Evolutionary conservation across 1,284 basidiomycete species (phyloP).

Genomic region (Hypsizygus ulmarius): DNA sequence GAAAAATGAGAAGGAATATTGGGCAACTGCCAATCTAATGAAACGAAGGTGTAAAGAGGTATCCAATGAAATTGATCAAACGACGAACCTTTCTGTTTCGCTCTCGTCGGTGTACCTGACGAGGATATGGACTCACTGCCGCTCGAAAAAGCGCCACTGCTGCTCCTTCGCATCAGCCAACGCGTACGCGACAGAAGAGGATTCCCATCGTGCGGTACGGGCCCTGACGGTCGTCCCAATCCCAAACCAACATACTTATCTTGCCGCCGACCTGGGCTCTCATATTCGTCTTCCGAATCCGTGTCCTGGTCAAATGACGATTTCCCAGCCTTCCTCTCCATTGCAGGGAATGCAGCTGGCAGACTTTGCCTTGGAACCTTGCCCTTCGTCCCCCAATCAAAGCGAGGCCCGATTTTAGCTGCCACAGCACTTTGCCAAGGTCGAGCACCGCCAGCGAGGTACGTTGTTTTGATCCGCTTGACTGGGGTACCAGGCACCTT

Average conservation of each 20-base stretch:
- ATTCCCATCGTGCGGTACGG: conserved; percentile 30
- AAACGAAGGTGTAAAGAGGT: conserved; percentile 1
- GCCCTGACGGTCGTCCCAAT: conserved; percentile 52
- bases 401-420: conserved; percentile 61
- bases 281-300: conserved; percentile 53
- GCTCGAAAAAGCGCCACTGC: conserved; percentile 74
- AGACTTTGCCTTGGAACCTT: conserved; percentile 68
- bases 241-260: conserved; percentile 65
- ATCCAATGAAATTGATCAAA: not conserved
- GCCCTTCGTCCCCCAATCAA: conserved; percentile 47
- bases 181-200: conserved; percentile 41
- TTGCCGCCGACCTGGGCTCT: conserved; percentile 53
- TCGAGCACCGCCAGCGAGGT: conserved; percentile 52
- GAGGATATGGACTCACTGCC: conserved; percentile 61
- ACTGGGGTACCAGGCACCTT: conserved; percentile 76
- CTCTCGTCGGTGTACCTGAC: conserved; percentile 62
- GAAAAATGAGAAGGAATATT: conserved; percentile 46
- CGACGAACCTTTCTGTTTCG: conserved; percentile 40
- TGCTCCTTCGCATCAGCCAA: conserved; percentile 70
- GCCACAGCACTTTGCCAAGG: conserved; percentile 79
- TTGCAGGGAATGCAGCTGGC: conserved; percentile 60
- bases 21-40: conserved; percentile 50
- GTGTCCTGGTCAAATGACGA: conserved; percentile 36
- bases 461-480: conserved; percentile 63
- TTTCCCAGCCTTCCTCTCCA: conserved; percentile 28